Base-by-base conservation (phyloP, 2,329 filamentous ascomycete species). In the Cyclaneusma minus region DNA sequence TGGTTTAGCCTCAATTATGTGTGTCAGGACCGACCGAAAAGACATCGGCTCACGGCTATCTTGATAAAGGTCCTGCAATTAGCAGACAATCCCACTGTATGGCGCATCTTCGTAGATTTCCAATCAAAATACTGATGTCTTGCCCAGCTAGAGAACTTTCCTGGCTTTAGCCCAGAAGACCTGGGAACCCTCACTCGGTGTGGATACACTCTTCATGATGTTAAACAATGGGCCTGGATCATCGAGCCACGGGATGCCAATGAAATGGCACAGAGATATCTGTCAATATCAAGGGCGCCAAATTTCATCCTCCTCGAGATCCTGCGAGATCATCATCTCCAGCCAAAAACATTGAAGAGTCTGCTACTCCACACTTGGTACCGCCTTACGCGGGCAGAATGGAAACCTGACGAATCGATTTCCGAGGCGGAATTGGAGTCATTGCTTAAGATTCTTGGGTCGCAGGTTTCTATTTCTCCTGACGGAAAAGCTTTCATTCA, bases 221-320 rank as follows among this genome's bases (percentile, higher is more conserved):
- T 49, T 13, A 19, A 29, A 2, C n/a, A 29, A 16, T 50, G 45
- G 45, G 35, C 34, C 15, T 41, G 38, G 32, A 35, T 48, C 25
- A 10, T 48, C 2, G 29, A 34, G 5, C 37, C 29, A 16, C 19
- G 32, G 7, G 16, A 22, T 22, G 13, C 33, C n/a, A 36, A 43
- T 13, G 31, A 31, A 16, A 41, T 32, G 28, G 34, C 34, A 4
- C 13, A 38, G n/a, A 36, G 40, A 14, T 39, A 47, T 18, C 21
- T 41, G 11, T 35, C 37, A 3, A 15, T 25, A 4, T 11, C 22
- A 11, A 22, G 25, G 4, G 13, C 25, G 7, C 16, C 24, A 5
- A 41, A 48, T 28, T 15, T 11, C 10, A 22, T 50, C 3, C 29
- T 49, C 3, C 15, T 43, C 2, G 32, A 38, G 21, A 35, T 47